Conservation (phyloP, 176 grass and related monocot species). For the Phoenix roebelenii region DNA sequence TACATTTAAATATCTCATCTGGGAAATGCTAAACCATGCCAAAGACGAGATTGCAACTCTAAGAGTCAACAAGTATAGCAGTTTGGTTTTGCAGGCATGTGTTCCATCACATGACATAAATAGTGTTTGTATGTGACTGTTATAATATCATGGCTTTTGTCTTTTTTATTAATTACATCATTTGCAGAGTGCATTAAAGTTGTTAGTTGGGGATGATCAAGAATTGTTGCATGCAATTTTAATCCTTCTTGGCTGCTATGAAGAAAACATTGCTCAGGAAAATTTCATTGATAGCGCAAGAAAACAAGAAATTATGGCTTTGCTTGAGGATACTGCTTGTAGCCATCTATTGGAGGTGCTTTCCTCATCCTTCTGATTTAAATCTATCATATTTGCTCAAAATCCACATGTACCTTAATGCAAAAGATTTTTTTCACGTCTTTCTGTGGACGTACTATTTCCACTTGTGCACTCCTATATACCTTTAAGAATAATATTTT, state of each 20-base stretch:
- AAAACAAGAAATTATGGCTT: constrained; percentile 59
- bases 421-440: too few species aligned
- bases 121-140: background rate
- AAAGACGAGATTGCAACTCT: constrained; percentile 47
- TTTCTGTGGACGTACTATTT: too few species aligned
- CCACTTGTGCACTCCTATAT: too few species aligned
- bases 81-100: constrained; percentile 80
- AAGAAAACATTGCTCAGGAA: constrained; percentile 19
- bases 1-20: constrained; percentile 60
- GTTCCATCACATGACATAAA: background rate
- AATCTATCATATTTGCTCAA: constrained; percentile 7
- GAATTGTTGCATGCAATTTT: constrained; percentile 56
- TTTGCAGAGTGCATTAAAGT: constrained; percentile 59
- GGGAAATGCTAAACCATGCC: constrained; percentile 49
- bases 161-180: constrained; percentile 4
- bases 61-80: constrained; percentile 67
- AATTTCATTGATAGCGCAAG: constrained; percentile 26
- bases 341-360: constrained; percentile 90
- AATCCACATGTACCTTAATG: background rate
- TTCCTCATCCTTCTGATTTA: constrained; percentile 1
- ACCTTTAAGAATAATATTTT: too few species aligned
- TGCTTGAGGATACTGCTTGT: constrained; percentile 81
- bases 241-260: constrained; percentile 50
- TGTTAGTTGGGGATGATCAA: constrained; percentile 49
- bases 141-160: constrained; percentile 11